These are phyloP conservation scores for Nitzschia inconspicua DNA, from an alignment of 108 stramenopile species.

Conservation along the genomic window DNA sequence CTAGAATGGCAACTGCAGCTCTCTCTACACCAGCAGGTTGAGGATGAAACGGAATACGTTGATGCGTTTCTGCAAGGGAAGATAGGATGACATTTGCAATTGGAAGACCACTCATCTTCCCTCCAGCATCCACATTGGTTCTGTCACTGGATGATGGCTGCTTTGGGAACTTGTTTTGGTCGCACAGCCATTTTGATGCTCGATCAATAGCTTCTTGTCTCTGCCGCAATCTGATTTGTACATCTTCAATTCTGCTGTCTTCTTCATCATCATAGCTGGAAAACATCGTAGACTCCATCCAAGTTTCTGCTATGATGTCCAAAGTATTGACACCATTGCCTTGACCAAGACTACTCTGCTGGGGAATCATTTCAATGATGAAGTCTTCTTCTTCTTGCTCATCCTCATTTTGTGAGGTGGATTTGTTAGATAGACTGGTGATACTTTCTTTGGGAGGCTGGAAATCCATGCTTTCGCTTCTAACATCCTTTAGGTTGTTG, in stretches of 20 bases:
- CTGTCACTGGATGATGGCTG: not conserved
- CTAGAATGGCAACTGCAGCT: slow-evolving; percentile 31
- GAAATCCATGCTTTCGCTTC: not conserved
- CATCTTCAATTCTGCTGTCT: not conserved
- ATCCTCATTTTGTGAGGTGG: slow-evolving; percentile 3
- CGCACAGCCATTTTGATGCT: slow-evolving; percentile 13
- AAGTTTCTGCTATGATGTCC: slow-evolving; percentile 28
- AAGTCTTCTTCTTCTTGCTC: slow-evolving; percentile 32
- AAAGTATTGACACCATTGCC: slow-evolving; percentile 8
- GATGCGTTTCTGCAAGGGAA: slow-evolving; percentile 31
- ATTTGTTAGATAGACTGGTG: too few relatives aligned
- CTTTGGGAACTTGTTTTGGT: not conserved
- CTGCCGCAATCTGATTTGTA: not conserved
- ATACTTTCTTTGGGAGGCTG: too few relatives aligned
- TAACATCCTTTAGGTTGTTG: too few relatives aligned
- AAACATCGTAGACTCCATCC: slow-evolving; percentile 16
- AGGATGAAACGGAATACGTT: slow-evolving; percentile 6
- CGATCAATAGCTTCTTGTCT: slow-evolving; percentile 13
- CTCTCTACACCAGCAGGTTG: slow-evolving; percentile 19
- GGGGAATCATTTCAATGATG: slow-evolving; percentile 26
- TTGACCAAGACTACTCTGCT: not conserved
- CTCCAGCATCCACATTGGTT: slow-evolving; percentile 11
- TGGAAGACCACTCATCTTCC: not conserved
- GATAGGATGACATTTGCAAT: slow-evolving; percentile 33
- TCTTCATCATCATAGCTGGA: not conserved